Evolutionary conservation across 2,329 filamentous ascomycete genomes (phyloP), one percentile per base, ranked within the genome.

Genomic region (Fusarium sublunatum): DNA sequence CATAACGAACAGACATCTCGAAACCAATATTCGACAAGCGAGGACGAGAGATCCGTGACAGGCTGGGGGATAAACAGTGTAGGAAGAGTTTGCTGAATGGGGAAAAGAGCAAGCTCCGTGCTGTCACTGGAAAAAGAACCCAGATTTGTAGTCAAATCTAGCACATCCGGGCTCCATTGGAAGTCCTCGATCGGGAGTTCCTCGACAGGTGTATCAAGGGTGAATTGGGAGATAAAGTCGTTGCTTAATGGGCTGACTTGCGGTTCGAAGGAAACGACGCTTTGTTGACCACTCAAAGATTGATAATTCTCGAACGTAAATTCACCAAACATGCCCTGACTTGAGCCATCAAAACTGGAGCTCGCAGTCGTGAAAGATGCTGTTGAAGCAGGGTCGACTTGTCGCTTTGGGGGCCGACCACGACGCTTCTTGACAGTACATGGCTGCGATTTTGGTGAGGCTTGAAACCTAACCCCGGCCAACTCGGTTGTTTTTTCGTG

Each of bases 1-100:
- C 77, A 79, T 5, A 75, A 71, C 3, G 76, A 71, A 40, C 77
- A 79, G 1, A 79, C 75, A 9, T 76, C 71, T 3, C 72, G 67
- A 40, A 79, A 79, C 77, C 77, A 79, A 29, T 67, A 65, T 4
- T 65, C 67, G 25, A 79, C 73, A 2, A 79, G 69, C 0, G 74
- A 66, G 0, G 73, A 70, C 4, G 73, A 65, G 2, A 48, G 38
- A 7, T 70, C 57, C 2, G 49, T 60, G 10, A 70, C 52, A 0
- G 55, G 24, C 2, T 50, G 50, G 1, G 67, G 67, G 1, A 70
- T 36, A 2, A 59, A 63, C 0, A 65, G 1, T 0, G 61, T 46
- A 6, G 46, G 45, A 11, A 52, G 47, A 6, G 12, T 48, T 31
- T 50, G 62, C 2, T 66, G 62, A 1, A 51, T 31, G 1, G 58